Evolutionary conservation across 2,329 filamentous ascomycete species (phyloP), one percentile per base, ranked within the genome.

Genomic region (Tolypocladium tundrense): DNA sequence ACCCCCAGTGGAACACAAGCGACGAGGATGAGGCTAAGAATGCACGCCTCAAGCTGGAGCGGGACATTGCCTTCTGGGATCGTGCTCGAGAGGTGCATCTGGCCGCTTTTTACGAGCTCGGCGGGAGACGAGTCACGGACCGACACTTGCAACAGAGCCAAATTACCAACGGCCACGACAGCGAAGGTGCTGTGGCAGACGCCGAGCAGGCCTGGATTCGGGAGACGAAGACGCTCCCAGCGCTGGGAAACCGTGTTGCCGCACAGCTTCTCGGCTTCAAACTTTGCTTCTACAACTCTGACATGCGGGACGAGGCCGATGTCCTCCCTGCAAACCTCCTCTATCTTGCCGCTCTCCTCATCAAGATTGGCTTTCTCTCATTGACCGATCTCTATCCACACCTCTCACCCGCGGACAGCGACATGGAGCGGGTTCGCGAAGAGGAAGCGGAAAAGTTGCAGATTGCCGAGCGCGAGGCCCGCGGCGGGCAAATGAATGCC

Each of bases 261-360:
- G 95, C 95, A 37, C 94, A 97, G 70, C 81, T 99, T 4, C 85
- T 99, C 16, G 94, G 94, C 4, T 99, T 99, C 80, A 99, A 99
- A 73, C 82, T 99, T 55, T 89, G 90, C 16, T 99, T 96, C 72
- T 99, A 99, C 69, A 88, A 90, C 45, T 95, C 91, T 0, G 79
- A 86, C 35, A 86, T 88, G 41, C 84, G 93, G 58, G 85, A 90
- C 60, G 81, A 86, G 57, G 77, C 82, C 1, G 94, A 97, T 66
- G 80, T 86, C 3, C 79, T 97, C 2, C 94, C 94, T 0, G 90
- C 94, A 43, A 99, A 99, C 65, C 79, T 99, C 3, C 90, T 97
- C 37, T 96, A 94, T 64, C 82, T 99, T 21, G 88, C 92, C 0
- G 92, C 94, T 1, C 81, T 97, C 40, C 82, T 99, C 37, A 92